Evolutionary conservation across 169 alveolate species (phyloP), one percentile per base, ranked within the genome.

Genomic region (Plasmodium fragile): DNA sequence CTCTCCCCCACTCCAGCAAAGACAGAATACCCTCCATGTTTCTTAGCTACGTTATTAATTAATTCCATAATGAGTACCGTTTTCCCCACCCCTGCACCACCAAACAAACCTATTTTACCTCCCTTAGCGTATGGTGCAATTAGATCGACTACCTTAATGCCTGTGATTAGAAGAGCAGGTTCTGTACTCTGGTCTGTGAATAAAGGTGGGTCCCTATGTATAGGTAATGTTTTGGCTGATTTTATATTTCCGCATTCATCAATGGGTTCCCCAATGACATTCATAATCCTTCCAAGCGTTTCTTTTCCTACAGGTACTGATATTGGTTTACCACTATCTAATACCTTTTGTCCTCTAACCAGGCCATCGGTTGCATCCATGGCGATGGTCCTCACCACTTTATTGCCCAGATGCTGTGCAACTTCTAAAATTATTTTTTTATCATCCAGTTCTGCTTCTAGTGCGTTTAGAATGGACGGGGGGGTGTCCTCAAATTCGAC

Each of bases 11-110:
- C 99, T 4, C 99, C 99, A 3, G 99, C 99, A 93, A 98, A 99
- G 70, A 99, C 99, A 22, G 99, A 98, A 97, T 97, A 99, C 13
- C 99, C 99, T 34, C 99, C 99, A 95, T 98, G 99, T 92, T 98
- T 98, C 95, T 97, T 98, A 81, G 99, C 99, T 41, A 99, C 99
- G 96, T 99, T 99, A 95, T 98, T 98, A 85, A 98, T 99, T 84
- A 99, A 98, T 93, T 98, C 99, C 99, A 98, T 98, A 94, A 99
- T 99, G 36, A 99, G 96, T 93, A 99, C 99, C 11, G 99, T 99
- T 96, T 99, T 99, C 8, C 99, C 99, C 77, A 99, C 99, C n/a
- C 99, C 99, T 11, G 99, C 99, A 53, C 99, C 99, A 3, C 99
- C 99, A 95, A 99, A 99, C 30, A 99, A 97, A 79, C 99, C 99